Percentiles rank a stretch among this genome's conserved stretches.
phyloP scores from a whole-genome alignment of 2,329 filamentous ascomycete genomes.

The Coniochaeta sp. region DNA sequence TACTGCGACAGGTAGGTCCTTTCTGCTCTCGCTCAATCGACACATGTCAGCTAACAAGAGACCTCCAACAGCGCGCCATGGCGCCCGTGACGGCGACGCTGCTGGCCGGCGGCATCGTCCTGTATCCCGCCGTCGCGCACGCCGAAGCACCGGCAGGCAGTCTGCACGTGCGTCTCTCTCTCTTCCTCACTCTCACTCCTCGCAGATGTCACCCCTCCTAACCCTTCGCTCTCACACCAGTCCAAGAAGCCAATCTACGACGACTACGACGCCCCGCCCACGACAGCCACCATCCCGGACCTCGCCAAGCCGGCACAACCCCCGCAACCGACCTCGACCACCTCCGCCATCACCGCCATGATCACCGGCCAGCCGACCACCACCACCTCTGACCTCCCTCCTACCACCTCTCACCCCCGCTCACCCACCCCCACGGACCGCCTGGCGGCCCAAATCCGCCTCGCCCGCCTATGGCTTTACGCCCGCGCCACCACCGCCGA shows the following conservation, averaged over 20 bases:
- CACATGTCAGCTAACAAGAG: slow-evolving; percentile 1
- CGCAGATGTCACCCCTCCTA: neutral
- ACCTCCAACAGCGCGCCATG: slow-evolving; percentile 35
- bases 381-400: slow-evolving; percentile 15
- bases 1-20: slow-evolving; percentile 50
- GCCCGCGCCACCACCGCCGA: slow-evolving; percentile 66
- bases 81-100: slow-evolving; percentile 47
- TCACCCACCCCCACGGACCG: slow-evolving; percentile 81
- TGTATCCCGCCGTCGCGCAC: slow-evolving; percentile 38
- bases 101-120: slow-evolving; percentile 38
- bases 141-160: slow-evolving; percentile 43
- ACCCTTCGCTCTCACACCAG: too few relatives aligned
- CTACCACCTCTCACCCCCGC: slow-evolving; percentile 16
- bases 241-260: slow-evolving; percentile 75
- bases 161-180: slow-evolving; percentile 11
- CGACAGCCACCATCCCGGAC: slow-evolving; percentile 14
- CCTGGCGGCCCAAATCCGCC: slow-evolving; percentile 74
- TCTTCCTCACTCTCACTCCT: neutral
- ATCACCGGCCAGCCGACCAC: slow-evolving; percentile 8
- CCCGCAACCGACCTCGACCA: slow-evolving; percentile 14
- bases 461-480: slow-evolving; percentile 74
- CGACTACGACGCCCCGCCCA: slow-evolving; percentile 44
- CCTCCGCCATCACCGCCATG: slow-evolving; percentile 11
- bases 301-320: slow-evolving; percentile 10
- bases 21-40: slow-evolving; percentile 5